Evolutionary conservation across 768 basidiomycete species (phyloP), one percentile per base, ranked within the genome.

Genomic region (Tephrocybe sp.): DNA sequence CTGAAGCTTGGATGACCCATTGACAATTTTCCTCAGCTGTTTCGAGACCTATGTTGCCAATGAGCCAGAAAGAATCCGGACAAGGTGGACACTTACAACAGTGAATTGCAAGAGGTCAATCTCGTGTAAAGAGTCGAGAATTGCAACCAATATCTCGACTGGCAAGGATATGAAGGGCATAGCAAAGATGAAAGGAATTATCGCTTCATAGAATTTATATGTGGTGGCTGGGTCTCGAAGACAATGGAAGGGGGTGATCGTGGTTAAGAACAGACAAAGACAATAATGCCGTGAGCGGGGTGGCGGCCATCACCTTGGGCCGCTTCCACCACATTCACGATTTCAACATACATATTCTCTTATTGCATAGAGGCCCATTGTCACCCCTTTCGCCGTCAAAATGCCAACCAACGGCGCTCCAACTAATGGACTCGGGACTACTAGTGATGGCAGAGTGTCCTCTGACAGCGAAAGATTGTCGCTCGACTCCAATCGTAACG

Each of bases 401-500:
- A 67, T 65, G 64, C 57, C 64, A 22, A 52, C 44, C 48, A 64
- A 64, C 57, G 62, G 57, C 41, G 38, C 55, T 40, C 51, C 55
- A 7, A 57, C 50, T 49, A 65, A 69, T 19, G 64, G 64, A n/a
- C n/a, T n/a, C n/a, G n/a, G n/a, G 21, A 38, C 61, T 54, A 54
- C 56, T 56, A 63, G 51, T 50, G 68, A 68, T 45, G 48, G 62
- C 37, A 67, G 79, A 42, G 61, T 61, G 2, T 80, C 81, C 16
- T 49, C 72, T 21, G 78, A 79, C 56, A 80, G 76, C 60, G 74
- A 79, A 53, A 69, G 72, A 58, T 66, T 22, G 52, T 59, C 57
- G 52, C 57, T 45, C 15, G 54, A 56, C 40, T 37, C 45, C 15
- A 29, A 29, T 34, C 49, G 60, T 33, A 75, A 72, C 54, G 72